These are phyloP conservation scores for Tremella fuciformis DNA, from an alignment of 768 basidiomycete species.

Conservation along the genomic window DNA sequence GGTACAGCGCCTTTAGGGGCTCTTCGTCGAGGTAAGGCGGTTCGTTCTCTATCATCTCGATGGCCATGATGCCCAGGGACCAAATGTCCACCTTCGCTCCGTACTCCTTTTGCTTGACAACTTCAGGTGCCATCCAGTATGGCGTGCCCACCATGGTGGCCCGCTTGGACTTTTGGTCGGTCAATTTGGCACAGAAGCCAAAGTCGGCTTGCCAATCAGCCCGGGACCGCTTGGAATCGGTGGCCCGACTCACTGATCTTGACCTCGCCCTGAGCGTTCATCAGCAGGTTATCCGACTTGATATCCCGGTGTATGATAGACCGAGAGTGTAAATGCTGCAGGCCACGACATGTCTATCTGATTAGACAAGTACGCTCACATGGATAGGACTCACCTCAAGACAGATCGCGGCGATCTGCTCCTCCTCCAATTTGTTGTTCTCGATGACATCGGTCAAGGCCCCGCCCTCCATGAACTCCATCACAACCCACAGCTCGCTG, in stretches of 20 bases:
- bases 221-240: background rate
- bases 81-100: slow-evolving; percentile 98
- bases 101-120: slow-evolving; percentile 95
- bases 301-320: slow-evolving; percentile 96
- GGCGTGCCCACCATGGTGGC: slow-evolving; percentile 99
- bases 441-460: slow-evolving; percentile 97
- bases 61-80: slow-evolving; percentile 87
- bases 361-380: background rate
- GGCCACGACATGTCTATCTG: slow-evolving; percentile 83
- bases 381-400: slow-evolving; percentile 63
- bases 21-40: slow-evolving; percentile 96
- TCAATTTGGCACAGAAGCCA: slow-evolving; percentile 92
- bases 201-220: slow-evolving; percentile 69
- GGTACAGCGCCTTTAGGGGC: slow-evolving; percentile 90
- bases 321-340: slow-evolving; percentile 87
- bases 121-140: slow-evolving; percentile 99
- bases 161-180: slow-evolving; percentile 93
- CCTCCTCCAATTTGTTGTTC: slow-evolving; percentile 90
- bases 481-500: slow-evolving; percentile 94
- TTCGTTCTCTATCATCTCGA: slow-evolving; percentile 96
- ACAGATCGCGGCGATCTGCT: slow-evolving; percentile 88
- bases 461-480: slow-evolving; percentile 98
- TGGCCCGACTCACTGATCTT: slow-evolving; percentile 79
- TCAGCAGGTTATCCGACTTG: slow-evolving; percentile 91
- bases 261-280: slow-evolving; percentile 86